phyloP scores from a whole-genome alignment of 345 rosid genomes.

The Noccaea bulbosa region DNA sequence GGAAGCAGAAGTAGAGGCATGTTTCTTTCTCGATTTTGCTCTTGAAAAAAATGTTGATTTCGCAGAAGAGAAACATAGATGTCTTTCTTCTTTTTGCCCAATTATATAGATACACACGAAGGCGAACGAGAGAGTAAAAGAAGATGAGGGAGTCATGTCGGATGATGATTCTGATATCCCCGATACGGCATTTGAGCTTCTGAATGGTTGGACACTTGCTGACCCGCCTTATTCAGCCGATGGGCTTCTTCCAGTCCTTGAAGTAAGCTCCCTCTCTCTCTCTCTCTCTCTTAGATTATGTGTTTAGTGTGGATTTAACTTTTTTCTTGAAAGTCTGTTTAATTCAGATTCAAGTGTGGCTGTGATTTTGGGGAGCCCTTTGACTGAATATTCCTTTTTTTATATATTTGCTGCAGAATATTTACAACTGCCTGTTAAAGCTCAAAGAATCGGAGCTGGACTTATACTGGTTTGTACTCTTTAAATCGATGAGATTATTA shows the following conservation, averaged over 20 bases:
- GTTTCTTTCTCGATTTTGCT: slow-evolving; percentile 46
- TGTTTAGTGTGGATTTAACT: slow-evolving; percentile 1
- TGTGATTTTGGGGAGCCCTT: background rate
- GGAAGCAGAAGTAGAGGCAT: slow-evolving; percentile 46
- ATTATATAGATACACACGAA: too few relatives aligned
- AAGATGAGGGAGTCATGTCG: too few relatives aligned
- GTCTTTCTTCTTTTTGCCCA: too few relatives aligned
- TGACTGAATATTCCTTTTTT: slow-evolving; percentile 9
- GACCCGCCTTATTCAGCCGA: slow-evolving; percentile 65
- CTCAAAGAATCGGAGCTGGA: slow-evolving; percentile 49
- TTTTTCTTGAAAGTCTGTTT: background rate
- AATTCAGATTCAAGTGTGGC: background rate
- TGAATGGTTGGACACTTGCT: slow-evolving; percentile 46
- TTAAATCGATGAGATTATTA: slow-evolving; percentile 66
- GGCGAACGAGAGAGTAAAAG: too few relatives aligned
- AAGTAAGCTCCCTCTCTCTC: slow-evolving; percentile 52
- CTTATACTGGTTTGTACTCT: slow-evolving; percentile 48
- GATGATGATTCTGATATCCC: too few relatives aligned
- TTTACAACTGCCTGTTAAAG: slow-evolving; percentile 53
- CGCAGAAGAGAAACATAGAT: too few relatives aligned
- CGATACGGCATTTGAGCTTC: too few relatives aligned
- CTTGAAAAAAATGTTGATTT: background rate
- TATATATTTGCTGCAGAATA: slow-evolving; percentile 52
- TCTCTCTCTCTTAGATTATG: background rate
- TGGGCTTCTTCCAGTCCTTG: slow-evolving; percentile 75